Conservation (phyloP, 139 green algal genomes). For the Nannochloris sp. region DNA sequence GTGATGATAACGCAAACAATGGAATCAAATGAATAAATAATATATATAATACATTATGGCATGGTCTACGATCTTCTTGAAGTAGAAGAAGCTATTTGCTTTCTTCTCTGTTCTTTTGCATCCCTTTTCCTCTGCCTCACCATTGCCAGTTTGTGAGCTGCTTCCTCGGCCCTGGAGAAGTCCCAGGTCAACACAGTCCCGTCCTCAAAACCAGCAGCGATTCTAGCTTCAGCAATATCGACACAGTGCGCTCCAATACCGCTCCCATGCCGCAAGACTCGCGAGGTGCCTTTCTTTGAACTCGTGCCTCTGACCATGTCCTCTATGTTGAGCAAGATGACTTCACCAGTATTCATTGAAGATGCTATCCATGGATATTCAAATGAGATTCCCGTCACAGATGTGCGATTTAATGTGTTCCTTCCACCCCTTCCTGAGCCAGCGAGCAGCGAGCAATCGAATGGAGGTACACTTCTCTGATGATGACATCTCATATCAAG, state of each 20-base stretch:
- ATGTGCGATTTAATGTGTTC: conserved; percentile 3
- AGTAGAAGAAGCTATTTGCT: background rate
- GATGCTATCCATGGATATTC: conserved; percentile 59
- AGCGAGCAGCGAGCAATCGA: too few species aligned
- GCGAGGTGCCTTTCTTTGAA: background rate
- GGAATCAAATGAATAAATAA: background rate
- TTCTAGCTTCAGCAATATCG: conserved; percentile 37
- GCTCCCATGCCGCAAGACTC: background rate
- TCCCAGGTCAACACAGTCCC: conserved; percentile 19
- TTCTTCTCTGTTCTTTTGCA: background rate
- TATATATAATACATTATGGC: too few species aligned
- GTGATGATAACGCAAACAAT: background rate
- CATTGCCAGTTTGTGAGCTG: background rate
- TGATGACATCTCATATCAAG: too few species aligned
- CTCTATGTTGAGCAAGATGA: conserved; percentile 23
- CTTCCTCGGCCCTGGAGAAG: conserved; percentile 15
- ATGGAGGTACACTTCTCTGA: too few species aligned
- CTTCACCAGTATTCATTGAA: conserved; percentile 9
- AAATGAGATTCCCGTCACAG: conserved; percentile 29
- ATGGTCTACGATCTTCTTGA: background rate
- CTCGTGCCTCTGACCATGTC: conserved; percentile 5
- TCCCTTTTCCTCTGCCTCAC: conserved; percentile 1
- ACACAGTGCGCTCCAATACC: conserved; percentile 25
- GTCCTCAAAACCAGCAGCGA: conserved; percentile 23
- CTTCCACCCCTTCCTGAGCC: conserved; percentile 1